phyloP scores from a whole-genome alignment of 2,329 filamentous ascomycete genomes.

The Blumeria hordei region DNA sequence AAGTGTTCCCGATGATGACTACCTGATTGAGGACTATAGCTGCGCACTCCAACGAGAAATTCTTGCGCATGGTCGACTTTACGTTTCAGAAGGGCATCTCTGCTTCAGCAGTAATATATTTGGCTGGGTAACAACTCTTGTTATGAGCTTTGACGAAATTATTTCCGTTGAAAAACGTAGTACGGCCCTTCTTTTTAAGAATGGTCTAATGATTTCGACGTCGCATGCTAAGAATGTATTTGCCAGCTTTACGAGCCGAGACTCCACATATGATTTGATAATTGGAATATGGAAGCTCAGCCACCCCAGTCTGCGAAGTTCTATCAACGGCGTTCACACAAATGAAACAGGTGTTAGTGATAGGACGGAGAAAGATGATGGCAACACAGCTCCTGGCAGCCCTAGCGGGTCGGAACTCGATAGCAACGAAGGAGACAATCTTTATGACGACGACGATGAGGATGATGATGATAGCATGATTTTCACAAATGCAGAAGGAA shows the following conservation, averaged over 20 bases:
- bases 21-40: conserved; percentile 94
- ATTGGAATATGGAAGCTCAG: conserved; percentile 97
- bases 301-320: conserved; percentile 76
- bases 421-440: conserved; percentile 48
- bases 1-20: conserved; percentile 93
- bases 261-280: conserved; percentile 90
- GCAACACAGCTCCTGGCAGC: conserved; percentile 16
- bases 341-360: conserved; percentile 62
- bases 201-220: conserved; percentile 90
- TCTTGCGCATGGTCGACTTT: conserved; percentile 73
- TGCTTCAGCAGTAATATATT: conserved; percentile 99
- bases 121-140: conserved; percentile 89
- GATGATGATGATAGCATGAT: conserved; percentile 43
- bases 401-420: conserved; percentile 35
- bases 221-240: conserved; percentile 89
- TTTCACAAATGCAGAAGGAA: conserved; percentile 24
- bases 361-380: conserved; percentile 65
- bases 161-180: conserved; percentile 92
- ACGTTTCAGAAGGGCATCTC: conserved; percentile 89
- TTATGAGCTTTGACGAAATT: conserved; percentile 96
- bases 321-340: conserved; percentile 65
- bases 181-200: conserved; percentile 86
- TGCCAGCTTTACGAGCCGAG: conserved; percentile 78
- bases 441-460: conserved; percentile 51
- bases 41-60: conserved; percentile 92